Percentiles rank a stretch among this genome's conserved stretches.
Conservation (phyloP, 1,284 basidiomycete species). For the Cryptococcus floricola region DNA sequence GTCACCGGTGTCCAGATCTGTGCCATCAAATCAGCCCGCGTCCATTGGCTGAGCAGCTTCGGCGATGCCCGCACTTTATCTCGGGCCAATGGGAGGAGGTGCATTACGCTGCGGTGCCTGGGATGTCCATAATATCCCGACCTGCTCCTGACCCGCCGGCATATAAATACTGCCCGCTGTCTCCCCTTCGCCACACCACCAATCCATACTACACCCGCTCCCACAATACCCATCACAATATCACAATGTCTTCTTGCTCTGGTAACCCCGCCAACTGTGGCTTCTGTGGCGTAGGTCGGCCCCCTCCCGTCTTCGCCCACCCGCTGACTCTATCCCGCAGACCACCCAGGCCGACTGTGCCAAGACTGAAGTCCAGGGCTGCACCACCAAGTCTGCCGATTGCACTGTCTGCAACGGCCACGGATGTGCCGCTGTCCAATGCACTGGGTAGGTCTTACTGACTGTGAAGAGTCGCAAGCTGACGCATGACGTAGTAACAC, state of each 20-base stretch:
- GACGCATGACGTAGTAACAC: conserved; percentile 28
- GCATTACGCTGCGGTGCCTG: background rate
- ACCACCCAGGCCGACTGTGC: conserved; percentile 31
- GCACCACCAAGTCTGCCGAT: conserved; percentile 34
- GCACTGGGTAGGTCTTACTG: conserved; percentile 39
- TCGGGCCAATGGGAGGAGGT: background rate
- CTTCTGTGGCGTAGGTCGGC: conserved; percentile 42
- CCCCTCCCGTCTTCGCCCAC: background rate
- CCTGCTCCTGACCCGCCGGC: too few species aligned
- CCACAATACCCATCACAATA: background rate
- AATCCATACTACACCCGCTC: background rate
- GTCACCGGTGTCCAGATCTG: too few species aligned
- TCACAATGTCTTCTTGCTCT: conserved; percentile 34
- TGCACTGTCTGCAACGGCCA: conserved; percentile 40
- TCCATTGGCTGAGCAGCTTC: background rate
- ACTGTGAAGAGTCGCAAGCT: background rate
- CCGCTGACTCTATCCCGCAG: conserved; percentile 6
- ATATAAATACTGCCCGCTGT: background rate
- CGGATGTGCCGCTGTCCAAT: conserved; percentile 42
- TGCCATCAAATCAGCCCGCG: too few species aligned
- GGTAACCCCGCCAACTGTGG: conserved; percentile 42
- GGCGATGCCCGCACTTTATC: background rate
- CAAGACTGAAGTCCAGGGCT: conserved; percentile 39
- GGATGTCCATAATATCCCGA: background rate
- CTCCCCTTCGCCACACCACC: background rate